Evolutionary conservation across 805 yeast genomes (phyloP).

Genomic region (Candida montana): DNA sequence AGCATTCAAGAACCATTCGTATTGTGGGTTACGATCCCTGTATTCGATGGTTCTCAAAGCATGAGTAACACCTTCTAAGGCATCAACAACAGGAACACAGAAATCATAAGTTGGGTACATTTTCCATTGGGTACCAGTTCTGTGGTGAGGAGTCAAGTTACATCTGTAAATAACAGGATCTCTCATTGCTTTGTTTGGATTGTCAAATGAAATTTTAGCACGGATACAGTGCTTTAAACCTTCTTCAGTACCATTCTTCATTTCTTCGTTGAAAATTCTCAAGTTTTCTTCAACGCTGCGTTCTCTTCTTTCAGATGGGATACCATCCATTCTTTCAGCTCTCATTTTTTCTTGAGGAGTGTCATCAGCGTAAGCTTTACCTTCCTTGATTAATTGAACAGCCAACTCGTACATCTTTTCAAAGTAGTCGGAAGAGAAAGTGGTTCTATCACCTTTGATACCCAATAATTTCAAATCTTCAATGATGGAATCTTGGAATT

Average conservation of each 20-base stretch:
- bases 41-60: constrained; percentile 97
- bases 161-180: constrained; percentile 98
- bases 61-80: constrained; percentile 96
- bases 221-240: constrained; percentile 92
- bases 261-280: constrained; percentile 78
- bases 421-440: constrained; percentile 93
- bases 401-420: constrained; percentile 86
- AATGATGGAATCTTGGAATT: constrained; percentile 88
- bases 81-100: constrained; percentile 96
- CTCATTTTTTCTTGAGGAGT: constrained; percentile 94
- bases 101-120: constrained; percentile 98
- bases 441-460: constrained; percentile 81
- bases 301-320: constrained; percentile 86
- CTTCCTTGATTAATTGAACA: constrained; percentile 83
- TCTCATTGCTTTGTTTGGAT: constrained; percentile 89
- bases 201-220: constrained; percentile 92
- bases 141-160: constrained; percentile 95
- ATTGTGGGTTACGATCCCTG: constrained; percentile 98
- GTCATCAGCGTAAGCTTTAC: constrained; percentile 96
- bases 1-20: constrained; percentile 89
- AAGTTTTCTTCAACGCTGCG: constrained; percentile 91
- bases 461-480: constrained; percentile 90
- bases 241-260: constrained; percentile 90
- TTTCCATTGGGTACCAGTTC: constrained; percentile 92
- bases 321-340: constrained; percentile 98